A percentile compares a stretch with the other conserved stretches of the same genome.
Evolutionary conservation across 2,329 filamentous ascomycete species (phyloP).

Genomic region (Nakataea oryzae): DNA sequence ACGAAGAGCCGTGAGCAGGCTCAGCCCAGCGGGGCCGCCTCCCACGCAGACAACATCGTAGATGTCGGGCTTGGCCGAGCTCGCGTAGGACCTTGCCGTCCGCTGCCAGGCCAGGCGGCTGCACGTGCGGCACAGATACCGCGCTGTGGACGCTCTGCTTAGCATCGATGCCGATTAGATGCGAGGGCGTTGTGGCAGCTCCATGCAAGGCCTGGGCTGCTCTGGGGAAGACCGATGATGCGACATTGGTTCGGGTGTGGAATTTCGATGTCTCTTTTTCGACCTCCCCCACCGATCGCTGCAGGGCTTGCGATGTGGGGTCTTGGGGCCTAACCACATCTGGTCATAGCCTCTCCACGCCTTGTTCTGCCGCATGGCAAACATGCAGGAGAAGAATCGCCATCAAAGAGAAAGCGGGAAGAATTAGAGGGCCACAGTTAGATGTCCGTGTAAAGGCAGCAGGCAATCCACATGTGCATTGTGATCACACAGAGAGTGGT

Average conservation of each 20-base stretch:
- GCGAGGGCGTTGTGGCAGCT: not conserved
- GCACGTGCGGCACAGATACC: conserved; percentile 2
- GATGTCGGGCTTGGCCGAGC: conserved; percentile 49
- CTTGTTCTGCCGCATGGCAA: too few species aligned
- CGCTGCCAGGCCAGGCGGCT: not conserved
- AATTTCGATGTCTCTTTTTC: not conserved
- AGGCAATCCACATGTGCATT: too few species aligned
- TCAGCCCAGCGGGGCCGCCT: conserved; percentile 81
- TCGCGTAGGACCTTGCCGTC: conserved; percentile 22
- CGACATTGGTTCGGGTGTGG: not conserved
- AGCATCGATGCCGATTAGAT: not conserved
- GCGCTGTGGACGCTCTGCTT: not conserved
- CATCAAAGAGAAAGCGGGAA: too few species aligned
- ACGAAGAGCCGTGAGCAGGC: conserved; percentile 69
- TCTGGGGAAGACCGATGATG: not conserved
- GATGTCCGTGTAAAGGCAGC: too few species aligned
- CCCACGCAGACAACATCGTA: conserved; percentile 92
- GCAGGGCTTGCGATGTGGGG: not conserved
- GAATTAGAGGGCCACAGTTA: too few species aligned
- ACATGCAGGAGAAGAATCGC: too few species aligned
- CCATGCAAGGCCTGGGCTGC: not conserved
- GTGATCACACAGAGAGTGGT: too few species aligned
- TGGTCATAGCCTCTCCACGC: too few species aligned
- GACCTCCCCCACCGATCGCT: not conserved
- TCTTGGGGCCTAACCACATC: not conserved